These are phyloP conservation scores for Anthoceros angustus DNA, from an alignment of 225 moss, liverwort and hornwort species.

Conservation along the genomic window DNA sequence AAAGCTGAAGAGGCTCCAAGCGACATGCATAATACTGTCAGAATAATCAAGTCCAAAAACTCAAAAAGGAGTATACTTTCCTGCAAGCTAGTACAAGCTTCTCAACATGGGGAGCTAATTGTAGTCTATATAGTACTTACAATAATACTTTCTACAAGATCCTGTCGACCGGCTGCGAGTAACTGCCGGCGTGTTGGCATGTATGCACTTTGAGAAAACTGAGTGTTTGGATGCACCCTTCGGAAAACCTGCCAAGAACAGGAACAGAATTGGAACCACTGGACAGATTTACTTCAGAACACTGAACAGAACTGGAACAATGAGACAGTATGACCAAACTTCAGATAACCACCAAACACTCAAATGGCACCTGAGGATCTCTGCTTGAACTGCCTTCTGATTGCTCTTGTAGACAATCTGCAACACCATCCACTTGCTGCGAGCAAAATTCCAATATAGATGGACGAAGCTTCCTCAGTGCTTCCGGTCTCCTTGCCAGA, in stretches of 20 bases:
- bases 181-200: constrained; percentile 93
- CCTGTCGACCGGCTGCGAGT: constrained; percentile 47
- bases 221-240: neutral
- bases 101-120: constrained; percentile 2
- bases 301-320: neutral
- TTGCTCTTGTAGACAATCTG: constrained; percentile 15
- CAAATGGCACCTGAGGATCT: neutral
- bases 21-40: too few species aligned
- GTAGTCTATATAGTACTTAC: constrained; percentile 17
- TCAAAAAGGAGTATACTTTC: too few species aligned
- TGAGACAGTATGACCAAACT: constrained; percentile 8
- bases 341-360: constrained; percentile 15
- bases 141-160: constrained; percentile 54
- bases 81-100: neutral
- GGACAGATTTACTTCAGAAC: neutral
- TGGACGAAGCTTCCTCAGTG: constrained; percentile 42
- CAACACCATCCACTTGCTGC: constrained; percentile 57
- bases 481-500: constrained; percentile 67
- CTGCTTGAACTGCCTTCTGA: constrained; percentile 4
- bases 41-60: too few species aligned
- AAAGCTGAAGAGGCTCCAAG: too few species aligned
- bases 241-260: neutral
- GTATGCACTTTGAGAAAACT: constrained; percentile 15
- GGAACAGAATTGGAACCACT: neutral
- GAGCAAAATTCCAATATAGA: constrained; percentile 50